phyloP scores from a whole-genome alignment of 169 alveolate genomes.

The Plasmodium falciparum region DNA sequence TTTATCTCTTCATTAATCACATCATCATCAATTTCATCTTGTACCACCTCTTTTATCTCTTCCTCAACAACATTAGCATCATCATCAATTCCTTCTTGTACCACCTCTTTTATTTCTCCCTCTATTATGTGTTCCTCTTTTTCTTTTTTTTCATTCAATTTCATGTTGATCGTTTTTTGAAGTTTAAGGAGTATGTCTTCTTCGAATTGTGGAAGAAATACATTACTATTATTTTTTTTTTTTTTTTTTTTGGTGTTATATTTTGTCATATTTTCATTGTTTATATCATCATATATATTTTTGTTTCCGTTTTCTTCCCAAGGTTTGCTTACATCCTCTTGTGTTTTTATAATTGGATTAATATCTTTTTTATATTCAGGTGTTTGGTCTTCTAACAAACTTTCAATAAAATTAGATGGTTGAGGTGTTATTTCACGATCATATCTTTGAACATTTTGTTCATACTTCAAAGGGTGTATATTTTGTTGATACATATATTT shows the following conservation, averaged over 20 bases:
- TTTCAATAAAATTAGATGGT: conserved; percentile 23
- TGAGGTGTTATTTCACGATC: too few species aligned
- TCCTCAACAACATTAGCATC: conserved; percentile 7
- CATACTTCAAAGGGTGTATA: not conserved
- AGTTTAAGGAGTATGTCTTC: conserved; percentile 44
- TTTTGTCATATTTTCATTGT: too few species aligned
- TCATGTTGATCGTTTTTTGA: conserved; percentile 25
- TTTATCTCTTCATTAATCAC: not conserved
- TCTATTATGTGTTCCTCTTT: not conserved
- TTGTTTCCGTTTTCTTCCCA: not conserved
- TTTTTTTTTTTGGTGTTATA: conserved; percentile 9
- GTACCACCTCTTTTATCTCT: not conserved
- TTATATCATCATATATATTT: not conserved
- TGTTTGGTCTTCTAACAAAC: conserved; percentile 10
- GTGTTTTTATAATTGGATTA: not conserved
- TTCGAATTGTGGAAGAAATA: conserved; percentile 33
- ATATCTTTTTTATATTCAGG: not conserved
- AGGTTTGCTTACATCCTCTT: not conserved
- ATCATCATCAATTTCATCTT: not conserved
- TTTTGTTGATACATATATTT: not conserved
- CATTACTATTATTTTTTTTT: conserved; percentile 16
- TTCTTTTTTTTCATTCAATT: not conserved
- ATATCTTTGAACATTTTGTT: too few species aligned
- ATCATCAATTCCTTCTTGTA: not conserved
- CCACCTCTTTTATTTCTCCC: not conserved